These are phyloP conservation scores for Globomyces pollinis-pini DNA, from an alignment of 192 early-diverging fungal species.

Conservation along the genomic window DNA sequence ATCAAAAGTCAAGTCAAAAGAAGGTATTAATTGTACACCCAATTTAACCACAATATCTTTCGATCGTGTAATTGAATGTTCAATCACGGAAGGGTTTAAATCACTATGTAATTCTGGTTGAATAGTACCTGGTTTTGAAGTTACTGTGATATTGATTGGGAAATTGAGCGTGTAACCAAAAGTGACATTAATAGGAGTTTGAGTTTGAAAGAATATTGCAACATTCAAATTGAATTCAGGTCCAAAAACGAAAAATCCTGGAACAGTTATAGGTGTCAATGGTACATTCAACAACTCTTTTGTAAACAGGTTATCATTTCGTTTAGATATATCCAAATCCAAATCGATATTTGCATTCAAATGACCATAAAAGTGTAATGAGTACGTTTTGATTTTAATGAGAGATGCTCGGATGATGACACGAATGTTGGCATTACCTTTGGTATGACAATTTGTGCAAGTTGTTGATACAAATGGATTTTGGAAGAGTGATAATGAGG, in stretches of 20 bases:
- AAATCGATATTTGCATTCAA: slow-evolving; percentile 10
- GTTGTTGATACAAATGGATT: not conserved
- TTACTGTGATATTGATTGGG: not conserved
- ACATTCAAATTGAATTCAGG: not conserved
- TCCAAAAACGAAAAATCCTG: not conserved
- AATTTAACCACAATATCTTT: slow-evolving; percentile 7
- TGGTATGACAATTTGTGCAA: slow-evolving; percentile 6
- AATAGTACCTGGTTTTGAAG: too few relatives aligned
- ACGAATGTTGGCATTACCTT: not conserved
- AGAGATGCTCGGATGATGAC: not conserved
- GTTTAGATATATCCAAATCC: not conserved
- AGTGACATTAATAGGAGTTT: not conserved
- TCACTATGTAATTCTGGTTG: not conserved
- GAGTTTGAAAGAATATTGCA: not conserved
- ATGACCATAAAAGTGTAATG: not conserved
- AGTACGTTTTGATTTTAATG: slow-evolving; percentile 8
- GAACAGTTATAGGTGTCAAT: too few relatives aligned
- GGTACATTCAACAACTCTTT: not conserved
- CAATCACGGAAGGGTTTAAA: not conserved
- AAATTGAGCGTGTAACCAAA: not conserved
- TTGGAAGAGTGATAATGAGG: not conserved
- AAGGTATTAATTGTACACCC: slow-evolving; percentile 10
- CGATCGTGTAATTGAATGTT: slow-evolving; percentile 3
- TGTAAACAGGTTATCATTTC: not conserved
- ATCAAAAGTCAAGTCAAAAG: not conserved